Conservation (phyloP, 2,329 filamentous ascomycete species). For the Bertia moriformis region DNA sequence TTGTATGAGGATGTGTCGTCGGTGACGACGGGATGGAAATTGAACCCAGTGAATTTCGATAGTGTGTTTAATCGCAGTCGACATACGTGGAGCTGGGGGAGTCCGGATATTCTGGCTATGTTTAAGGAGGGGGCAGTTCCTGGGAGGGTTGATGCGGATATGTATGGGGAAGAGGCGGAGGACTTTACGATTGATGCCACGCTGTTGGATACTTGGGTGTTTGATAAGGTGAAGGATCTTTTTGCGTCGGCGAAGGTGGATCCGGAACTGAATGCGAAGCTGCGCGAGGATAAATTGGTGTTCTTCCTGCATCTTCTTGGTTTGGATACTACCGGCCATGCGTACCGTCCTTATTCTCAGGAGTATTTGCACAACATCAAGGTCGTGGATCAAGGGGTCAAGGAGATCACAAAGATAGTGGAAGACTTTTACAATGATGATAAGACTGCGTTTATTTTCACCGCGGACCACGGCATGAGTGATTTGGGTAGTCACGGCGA, state of each 20-base stretch:
- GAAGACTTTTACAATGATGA: slow-evolving; percentile 73
- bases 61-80: slow-evolving; percentile 94
- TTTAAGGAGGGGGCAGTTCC: slow-evolving; percentile 85
- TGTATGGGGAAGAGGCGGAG: slow-evolving; percentile 71
- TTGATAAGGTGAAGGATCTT: slow-evolving; percentile 77
- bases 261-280: slow-evolving; percentile 52
- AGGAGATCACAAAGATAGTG: slow-evolving; percentile 68
- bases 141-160: slow-evolving; percentile 74
- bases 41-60: slow-evolving; percentile 96
- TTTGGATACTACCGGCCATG: slow-evolving; percentile 78
- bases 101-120: slow-evolving; percentile 94
- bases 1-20: slow-evolving; percentile 96
- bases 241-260: slow-evolving; percentile 72
- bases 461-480: slow-evolving; percentile 96
- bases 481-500: slow-evolving; percentile 99
- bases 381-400: slow-evolving; percentile 78
- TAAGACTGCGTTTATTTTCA: slow-evolving; percentile 90
- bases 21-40: slow-evolving; percentile 93
- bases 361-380: slow-evolving; percentile 94
- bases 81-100: slow-evolving; percentile 99
- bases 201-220: slow-evolving; percentile 83
- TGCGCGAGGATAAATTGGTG: slow-evolving; percentile 74
- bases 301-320: slow-evolving; percentile 93
- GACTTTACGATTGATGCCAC: slow-evolving; percentile 77
- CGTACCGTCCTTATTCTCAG: slow-evolving; percentile 77